Evolutionary conservation across 2,329 filamentous ascomycete species (phyloP), one percentile per base, ranked within the genome.

Genomic region (Fusarium mundagurra): DNA sequence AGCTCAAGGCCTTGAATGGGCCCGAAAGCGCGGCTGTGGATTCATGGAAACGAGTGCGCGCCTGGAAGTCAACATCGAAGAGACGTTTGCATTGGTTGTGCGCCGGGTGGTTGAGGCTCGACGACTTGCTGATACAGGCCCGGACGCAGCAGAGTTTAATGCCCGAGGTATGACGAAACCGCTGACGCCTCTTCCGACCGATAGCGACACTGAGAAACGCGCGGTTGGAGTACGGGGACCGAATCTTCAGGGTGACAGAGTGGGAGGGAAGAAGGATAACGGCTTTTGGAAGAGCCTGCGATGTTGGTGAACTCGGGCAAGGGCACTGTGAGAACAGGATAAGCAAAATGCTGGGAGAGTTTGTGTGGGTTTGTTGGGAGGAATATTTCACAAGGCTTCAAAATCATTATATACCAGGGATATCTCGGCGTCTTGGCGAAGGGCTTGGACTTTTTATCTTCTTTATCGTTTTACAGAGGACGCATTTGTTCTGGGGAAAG

Each of bases 21-120:
- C 94, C 58, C 86, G 93, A 69, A 86, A 85, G 68, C 86, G 89
- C 62, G 91, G 91, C 48, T 96, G 93, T 83, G 94, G 93, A 44
- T 96, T 96, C 84, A 96, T 96, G 94, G 94, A 96, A 88, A 96
- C 94, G 71, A 94, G 92, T 78, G 94, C 94, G 9, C 86, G 93
- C 62, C 90, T 95, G 77, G 93, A 94, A 86, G 94, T 96, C 74
- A 96, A 96, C 81, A 94, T 96, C 71, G 94, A 96, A 82, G 94
- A 96, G 88, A 96, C 93, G 1, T 96, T 96, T 86, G 93, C 92
- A 41, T 86, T 92, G 44, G 89, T 92, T 67, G 88, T 92, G 48
- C 85, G 89, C 33, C 85, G 90, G 59, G 90, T 92, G 58, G 86
- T 89, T 53, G 90, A 92, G 84, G 85, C 84, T n/a, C 82, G 89